Evolutionary conservation across 345 rosid species (phyloP).

Genomic region (Sisymbrium irio): DNA sequence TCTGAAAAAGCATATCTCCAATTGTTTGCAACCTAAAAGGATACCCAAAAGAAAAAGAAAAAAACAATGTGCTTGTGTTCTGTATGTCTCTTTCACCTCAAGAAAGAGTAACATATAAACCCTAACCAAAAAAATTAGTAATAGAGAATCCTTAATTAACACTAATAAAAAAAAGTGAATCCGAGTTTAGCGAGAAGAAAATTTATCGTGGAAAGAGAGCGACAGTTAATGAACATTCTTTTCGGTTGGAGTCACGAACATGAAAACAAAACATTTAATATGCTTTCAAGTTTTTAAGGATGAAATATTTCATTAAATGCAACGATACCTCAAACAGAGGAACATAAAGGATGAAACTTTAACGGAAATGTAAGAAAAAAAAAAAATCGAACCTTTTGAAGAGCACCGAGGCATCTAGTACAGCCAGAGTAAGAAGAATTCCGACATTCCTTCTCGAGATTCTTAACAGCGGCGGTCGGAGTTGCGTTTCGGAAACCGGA

Average conservation of each 20-base stretch:
- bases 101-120: slow-evolving; percentile 2
- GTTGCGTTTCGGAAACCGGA: slow-evolving; percentile 67
- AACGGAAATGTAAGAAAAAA: not conserved
- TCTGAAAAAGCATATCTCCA: slow-evolving; percentile 23
- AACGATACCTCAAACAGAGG: slow-evolving; percentile 6
- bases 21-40: slow-evolving; percentile 41
- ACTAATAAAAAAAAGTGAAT: not conserved
- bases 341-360: slow-evolving; percentile 23
- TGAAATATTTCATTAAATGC: slow-evolving; percentile 26
- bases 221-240: slow-evolving; percentile 30
- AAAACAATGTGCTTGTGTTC: slow-evolving; percentile 12
- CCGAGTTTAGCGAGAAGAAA: not conserved
- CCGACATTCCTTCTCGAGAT: slow-evolving; percentile 81
- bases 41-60: slow-evolving; percentile 20
- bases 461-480: slow-evolving; percentile 84
- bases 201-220: slow-evolving; percentile 11
- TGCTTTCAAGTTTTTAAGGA: slow-evolving; percentile 26
- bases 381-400: slow-evolving; percentile 64
- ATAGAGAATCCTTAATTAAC: not conserved
- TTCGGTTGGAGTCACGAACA: slow-evolving; percentile 16
- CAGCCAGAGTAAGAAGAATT: slow-evolving; percentile 93
- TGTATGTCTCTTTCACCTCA: slow-evolving; percentile 22
- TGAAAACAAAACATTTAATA: slow-evolving; percentile 26
- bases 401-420: slow-evolving; percentile 91
- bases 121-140: not conserved